Percentiles rank a stretch among this genome's conserved stretches.
phyloP scores from a whole-genome alignment of 768 basidiomycete species.

The Cyclocybe aegerita region DNA sequence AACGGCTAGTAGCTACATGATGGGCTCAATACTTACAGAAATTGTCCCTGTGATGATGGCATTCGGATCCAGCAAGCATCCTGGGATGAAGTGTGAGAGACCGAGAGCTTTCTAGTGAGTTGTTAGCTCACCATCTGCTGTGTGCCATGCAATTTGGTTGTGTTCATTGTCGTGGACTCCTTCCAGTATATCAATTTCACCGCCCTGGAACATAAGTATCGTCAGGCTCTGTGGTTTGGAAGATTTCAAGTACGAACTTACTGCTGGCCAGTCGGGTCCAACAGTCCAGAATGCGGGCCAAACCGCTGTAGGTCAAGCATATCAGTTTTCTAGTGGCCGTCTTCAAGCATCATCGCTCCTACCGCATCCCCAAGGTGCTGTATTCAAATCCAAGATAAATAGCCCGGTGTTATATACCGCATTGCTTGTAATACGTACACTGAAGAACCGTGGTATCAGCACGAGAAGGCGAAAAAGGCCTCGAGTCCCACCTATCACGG shows the following conservation, averaged over 20 bases:
- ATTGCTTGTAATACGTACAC: conserved; percentile 75
- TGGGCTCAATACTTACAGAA: conserved; percentile 42
- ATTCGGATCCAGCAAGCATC: conserved; percentile 55
- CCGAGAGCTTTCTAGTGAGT: background rate
- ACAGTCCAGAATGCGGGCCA: conserved; percentile 87
- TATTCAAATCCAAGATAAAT: conserved; percentile 80
- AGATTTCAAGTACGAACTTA: conserved; percentile 29
- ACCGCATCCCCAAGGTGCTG: conserved; percentile 91
- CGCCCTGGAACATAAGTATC: conserved; percentile 41
- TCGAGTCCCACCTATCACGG: conserved; percentile 53
- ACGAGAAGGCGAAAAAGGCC: too few species aligned
- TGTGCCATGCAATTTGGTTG: conserved; percentile 85
- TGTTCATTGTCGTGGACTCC: conserved; percentile 84
- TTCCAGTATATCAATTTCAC: conserved; percentile 84
- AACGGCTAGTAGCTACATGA: background rate
- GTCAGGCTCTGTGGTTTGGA: background rate
- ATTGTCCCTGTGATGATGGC: conserved; percentile 63
- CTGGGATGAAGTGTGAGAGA: conserved; percentile 22
- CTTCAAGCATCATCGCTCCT: conserved; percentile 28
- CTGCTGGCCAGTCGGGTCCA: conserved; percentile 65
- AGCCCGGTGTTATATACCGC: conserved; percentile 72
- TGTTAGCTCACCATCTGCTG: conserved; percentile 48
- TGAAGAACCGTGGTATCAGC: conserved; percentile 18
- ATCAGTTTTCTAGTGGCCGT: background rate
- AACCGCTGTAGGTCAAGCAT: conserved; percentile 43